phyloP scores from a whole-genome alignment of 805 yeast species.

The Komagataella ulmi region DNA sequence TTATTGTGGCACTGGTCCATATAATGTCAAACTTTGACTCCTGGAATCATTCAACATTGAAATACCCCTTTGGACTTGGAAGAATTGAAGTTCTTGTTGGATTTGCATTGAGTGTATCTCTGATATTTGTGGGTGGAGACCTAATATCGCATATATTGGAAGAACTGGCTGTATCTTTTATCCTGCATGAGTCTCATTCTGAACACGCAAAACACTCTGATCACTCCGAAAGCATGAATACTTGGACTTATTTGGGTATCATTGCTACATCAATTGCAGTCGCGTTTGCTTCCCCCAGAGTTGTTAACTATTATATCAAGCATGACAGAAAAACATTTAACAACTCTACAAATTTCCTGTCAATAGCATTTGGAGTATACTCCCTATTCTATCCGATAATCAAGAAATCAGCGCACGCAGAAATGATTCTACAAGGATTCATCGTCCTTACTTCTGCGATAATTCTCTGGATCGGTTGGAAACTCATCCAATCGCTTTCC shows the following conservation, averaged over 20 bases:
- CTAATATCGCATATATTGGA: slow-evolving; percentile 78
- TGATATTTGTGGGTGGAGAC: slow-evolving; percentile 86
- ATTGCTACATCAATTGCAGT: not conserved
- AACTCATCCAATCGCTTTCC: slow-evolving; percentile 35
- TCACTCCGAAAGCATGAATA: not conserved
- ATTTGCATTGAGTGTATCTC: slow-evolving; percentile 73
- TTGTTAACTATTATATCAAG: not conserved
- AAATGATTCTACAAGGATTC: not conserved
- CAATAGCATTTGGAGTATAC: not conserved
- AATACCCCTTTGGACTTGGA: slow-evolving; percentile 89
- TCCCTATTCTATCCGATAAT: not conserved
- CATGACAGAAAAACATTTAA: not conserved
- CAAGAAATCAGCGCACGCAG: not conserved
- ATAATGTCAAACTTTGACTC: slow-evolving; percentile 85
- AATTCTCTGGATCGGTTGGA: slow-evolving; percentile 13
- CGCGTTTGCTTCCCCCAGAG: not conserved
- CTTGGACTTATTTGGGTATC: not conserved
- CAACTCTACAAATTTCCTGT: not conserved
- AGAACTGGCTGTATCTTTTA: slow-evolving; percentile 40
- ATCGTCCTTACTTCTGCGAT: slow-evolving; percentile 1
- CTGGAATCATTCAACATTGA: slow-evolving; percentile 73
- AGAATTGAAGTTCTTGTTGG: slow-evolving; percentile 80
- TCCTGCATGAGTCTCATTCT: slow-evolving; percentile 16
- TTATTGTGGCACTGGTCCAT: slow-evolving; percentile 57
- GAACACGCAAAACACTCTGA: slow-evolving; percentile 4